Evolutionary conservation across 2,329 filamentous ascomycete species (phyloP), one percentile per base, ranked within the genome.

Genomic region (Chrysosporium keratinophilum): DNA sequence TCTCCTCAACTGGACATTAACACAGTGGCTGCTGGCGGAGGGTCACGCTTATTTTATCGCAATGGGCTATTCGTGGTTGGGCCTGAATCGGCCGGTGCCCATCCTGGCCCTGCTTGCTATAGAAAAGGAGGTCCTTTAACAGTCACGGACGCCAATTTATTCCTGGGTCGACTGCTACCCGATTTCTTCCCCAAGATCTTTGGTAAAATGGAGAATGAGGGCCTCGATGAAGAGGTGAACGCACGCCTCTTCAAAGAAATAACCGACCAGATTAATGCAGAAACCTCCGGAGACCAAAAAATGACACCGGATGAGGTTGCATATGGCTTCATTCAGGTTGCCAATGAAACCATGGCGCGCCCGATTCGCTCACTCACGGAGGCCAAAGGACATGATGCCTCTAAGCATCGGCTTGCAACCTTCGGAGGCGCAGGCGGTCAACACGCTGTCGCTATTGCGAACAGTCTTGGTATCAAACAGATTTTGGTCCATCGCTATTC

Each of bases 121-220:
- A 80, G 89, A 33, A 95, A 95, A 68, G 87, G 85, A 0, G 90
- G 90, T 0, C 89, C 90, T 3, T 77, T 90, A 3, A 93, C 90
- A 0, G 89, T 96, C n/a, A 96, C 90, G 0, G 90, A 96, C 65
- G 90, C 90, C 1, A 95, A 95, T 61, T 69, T 95, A 5, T 88
- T 88, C 62, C 80, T 95, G 0, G 89, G 90, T 0, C 79, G 90
- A 39, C 73, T 95, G 2, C 70, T 94, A 0, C 88, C 89, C 0
- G 87, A 94, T 57, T 95, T 93, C 74, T 96, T 96, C 64, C 90
- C 90, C 0, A 89, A 87, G 64, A 95, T 95, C 54, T 95, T 95
- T 63, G 89, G 89, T 40, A 83, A 85, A 65, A 83, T 88, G 43
- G 89, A 95, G 64, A 76, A 93, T 54, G 80, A 93, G 65, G 83